A percentile compares a stretch with the other conserved stretches of the same genome.
Conservation (phyloP, 2,329 filamentous ascomycete genomes). For the Fulvia fulva region DNA sequence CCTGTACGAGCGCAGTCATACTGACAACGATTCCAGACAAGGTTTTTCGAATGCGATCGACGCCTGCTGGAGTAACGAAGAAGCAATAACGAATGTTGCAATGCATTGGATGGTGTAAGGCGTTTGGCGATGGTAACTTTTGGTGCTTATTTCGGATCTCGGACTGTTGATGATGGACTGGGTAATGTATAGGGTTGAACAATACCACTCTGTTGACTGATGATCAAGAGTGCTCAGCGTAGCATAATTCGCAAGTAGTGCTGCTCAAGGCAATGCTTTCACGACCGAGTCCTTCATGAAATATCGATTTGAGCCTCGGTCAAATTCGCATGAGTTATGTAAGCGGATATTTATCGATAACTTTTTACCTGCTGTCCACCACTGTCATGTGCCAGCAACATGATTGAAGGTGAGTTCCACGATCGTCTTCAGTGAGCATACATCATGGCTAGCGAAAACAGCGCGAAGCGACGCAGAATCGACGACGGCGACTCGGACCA, state of each 20-base stretch:
- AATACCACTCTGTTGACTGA: background rate
- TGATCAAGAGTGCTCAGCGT: background rate
- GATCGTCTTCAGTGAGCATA: background rate
- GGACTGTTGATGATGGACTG: background rate
- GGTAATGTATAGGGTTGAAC: background rate
- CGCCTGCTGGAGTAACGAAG: slow-evolving; percentile 28
- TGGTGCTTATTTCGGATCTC: background rate
- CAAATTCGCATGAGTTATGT: background rate
- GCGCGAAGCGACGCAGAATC: slow-evolving; percentile 21
- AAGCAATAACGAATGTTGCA: slow-evolving; percentile 8
- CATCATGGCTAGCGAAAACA: slow-evolving; percentile 8
- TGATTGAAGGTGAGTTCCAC: background rate
- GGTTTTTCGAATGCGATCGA: slow-evolving; percentile 45
- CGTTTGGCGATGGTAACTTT: background rate
- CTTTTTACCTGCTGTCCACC: background rate
- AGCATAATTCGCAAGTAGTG: background rate
- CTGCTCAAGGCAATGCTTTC: background rate
- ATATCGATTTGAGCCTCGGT: background rate
- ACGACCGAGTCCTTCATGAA: background rate
- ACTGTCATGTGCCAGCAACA: background rate
- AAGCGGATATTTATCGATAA: background rate
- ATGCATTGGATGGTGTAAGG: background rate
- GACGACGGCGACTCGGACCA: slow-evolving; percentile 49
- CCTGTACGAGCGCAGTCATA: background rate
- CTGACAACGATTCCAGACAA: slow-evolving; percentile 37